A percentile compares a stretch with the other conserved stretches of the same genome.
phyloP scores from a whole-genome alignment of 768 basidiomycete species.

The Lactarius akahatsu region DNA sequence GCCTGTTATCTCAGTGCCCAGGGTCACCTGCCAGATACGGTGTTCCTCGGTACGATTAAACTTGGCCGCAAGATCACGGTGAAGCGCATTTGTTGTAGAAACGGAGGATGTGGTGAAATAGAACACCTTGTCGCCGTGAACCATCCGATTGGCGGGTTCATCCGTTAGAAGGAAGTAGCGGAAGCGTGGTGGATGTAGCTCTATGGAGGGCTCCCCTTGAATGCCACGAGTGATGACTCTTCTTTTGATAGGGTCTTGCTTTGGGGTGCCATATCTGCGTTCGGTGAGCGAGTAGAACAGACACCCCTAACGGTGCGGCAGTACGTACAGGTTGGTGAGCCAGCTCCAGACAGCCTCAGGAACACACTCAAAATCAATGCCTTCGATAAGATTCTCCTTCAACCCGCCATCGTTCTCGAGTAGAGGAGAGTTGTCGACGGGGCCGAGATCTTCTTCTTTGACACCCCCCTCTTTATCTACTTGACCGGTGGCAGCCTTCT shows the following conservation, averaged over 20 bases:
- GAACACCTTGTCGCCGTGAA: conserved; percentile 33
- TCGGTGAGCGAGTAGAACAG: conserved; percentile 10
- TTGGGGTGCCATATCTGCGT: conserved; percentile 68
- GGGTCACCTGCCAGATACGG: conserved; percentile 65
- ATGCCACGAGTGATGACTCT: conserved; percentile 63
- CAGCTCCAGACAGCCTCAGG: conserved; percentile 70
- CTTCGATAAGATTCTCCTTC: conserved; percentile 50
- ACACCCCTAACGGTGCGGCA: conserved; percentile 1
- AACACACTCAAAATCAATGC: conserved; percentile 71
- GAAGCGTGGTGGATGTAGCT: conserved; percentile 69
- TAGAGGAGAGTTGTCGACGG: conserved; percentile 72
- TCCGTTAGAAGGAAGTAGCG: conserved; percentile 49
- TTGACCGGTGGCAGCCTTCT: conserved; percentile 66
- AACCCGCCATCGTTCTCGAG: conserved; percentile 54
- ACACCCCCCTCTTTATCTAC: conserved; percentile 66
- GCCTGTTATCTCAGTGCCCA: conserved; percentile 28
- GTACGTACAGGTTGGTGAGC: conserved; percentile 65
- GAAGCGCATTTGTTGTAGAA: conserved; percentile 47
- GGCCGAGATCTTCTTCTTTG: conserved; percentile 61
- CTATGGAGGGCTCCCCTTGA: conserved; percentile 52
- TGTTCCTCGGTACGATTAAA: conserved; percentile 34
- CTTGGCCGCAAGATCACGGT: conserved; percentile 29
- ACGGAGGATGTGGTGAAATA: conserved; percentile 51
- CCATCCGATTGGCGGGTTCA: conserved; percentile 32
- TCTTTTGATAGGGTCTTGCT: conserved; percentile 55